Base-by-base conservation (phyloP, 1,284 basidiomycete genomes). In the Grifola frondosa region DNA sequence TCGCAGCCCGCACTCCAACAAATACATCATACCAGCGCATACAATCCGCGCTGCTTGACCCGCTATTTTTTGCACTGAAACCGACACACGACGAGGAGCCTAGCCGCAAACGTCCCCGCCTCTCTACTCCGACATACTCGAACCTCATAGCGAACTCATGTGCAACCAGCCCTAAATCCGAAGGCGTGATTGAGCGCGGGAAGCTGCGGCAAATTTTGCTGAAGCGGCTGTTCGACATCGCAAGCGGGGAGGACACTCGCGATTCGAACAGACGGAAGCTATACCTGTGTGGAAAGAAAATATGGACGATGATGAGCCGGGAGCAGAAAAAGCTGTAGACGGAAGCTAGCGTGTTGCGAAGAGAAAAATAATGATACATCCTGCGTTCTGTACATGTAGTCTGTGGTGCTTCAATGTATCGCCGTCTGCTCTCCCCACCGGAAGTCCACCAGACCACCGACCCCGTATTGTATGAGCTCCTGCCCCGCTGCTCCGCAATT, bases 251-350 rank as follows among this genome's bases (percentile, higher is more conserved):
- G 46, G 78, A 82, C 29, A 85, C 89, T 21, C 78, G 81, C 50
- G 88, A 91, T 51, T 69, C 84, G 2, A 92, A 89, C 63, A 76
- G 94, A 53, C 73, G 88, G 62, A 87, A 81, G 66, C 74, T 97
- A 65, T 96, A 95, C 62, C 75, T 75, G 8, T 94, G 20, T 96
- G 91, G 78, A 84, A 84, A 56, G 73, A 71, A 28, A 69, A 69
- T 31, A 65, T 66, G 39, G 81, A 78, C 17, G 77, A 80, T 11
- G 71, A 70, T 8, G 68, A 68, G n/a, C 64, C 65, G 4, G 62
- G 63, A 45, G 52, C 42, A 22, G 56, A 49, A 13, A 40, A 28
- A 9, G 26, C 28, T 6, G 44, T 58, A 8, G 56, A 58, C 31
- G 58, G 43, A 26, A 58, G 54, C 32, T 58, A 52, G 37, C 13